phyloP scores from a whole-genome alignment of 352 stramenopile species.

The Achlya hypogyna region DNA sequence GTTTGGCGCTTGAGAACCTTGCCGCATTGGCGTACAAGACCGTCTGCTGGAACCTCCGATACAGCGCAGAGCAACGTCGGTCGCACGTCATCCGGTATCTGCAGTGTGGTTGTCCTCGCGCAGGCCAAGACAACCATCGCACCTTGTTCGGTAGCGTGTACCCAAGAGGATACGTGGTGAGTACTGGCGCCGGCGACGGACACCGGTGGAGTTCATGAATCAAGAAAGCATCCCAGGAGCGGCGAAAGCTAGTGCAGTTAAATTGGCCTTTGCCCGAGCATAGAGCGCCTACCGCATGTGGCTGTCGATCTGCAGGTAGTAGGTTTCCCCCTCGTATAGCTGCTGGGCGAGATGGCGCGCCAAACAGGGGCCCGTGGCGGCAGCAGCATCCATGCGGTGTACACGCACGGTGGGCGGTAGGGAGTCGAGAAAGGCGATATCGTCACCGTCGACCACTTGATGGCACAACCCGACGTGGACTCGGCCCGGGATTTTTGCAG shows the following conservation, averaged over 20 bases:
- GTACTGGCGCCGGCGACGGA: slow-evolving; percentile 46
- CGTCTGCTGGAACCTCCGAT: slow-evolving; percentile 40
- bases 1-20: slow-evolving; percentile 30
- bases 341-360: slow-evolving; percentile 71
- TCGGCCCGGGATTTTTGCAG: slow-evolving; percentile 47
- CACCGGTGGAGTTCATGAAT: slow-evolving; percentile 59
- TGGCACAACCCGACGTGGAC: slow-evolving; percentile 84
- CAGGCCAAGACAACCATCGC: neutral
- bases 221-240: slow-evolving; percentile 86
- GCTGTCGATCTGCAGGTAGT: slow-evolving; percentile 92
- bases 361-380: slow-evolving; percentile 86
- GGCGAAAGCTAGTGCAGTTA: slow-evolving; percentile 26
- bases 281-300: slow-evolving; percentile 68
- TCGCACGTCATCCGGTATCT: slow-evolving; percentile 39
- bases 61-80: slow-evolving; percentile 50
- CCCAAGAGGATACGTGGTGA: slow-evolving; percentile 90
- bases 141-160: slow-evolving; percentile 80
- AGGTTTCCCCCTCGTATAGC: slow-evolving; percentile 78
- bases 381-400: slow-evolving; percentile 44
- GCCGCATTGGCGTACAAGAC: slow-evolving; percentile 48
- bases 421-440: slow-evolving; percentile 28
- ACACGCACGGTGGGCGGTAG: slow-evolving; percentile 41
- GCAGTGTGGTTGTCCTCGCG: neutral
- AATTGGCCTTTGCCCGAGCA: neutral
- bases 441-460: slow-evolving; percentile 59